Evolutionary conservation across 2,329 filamentous ascomycete species (phyloP), one percentile per base, ranked within the genome.

Genomic region (Periconia digitata): DNA sequence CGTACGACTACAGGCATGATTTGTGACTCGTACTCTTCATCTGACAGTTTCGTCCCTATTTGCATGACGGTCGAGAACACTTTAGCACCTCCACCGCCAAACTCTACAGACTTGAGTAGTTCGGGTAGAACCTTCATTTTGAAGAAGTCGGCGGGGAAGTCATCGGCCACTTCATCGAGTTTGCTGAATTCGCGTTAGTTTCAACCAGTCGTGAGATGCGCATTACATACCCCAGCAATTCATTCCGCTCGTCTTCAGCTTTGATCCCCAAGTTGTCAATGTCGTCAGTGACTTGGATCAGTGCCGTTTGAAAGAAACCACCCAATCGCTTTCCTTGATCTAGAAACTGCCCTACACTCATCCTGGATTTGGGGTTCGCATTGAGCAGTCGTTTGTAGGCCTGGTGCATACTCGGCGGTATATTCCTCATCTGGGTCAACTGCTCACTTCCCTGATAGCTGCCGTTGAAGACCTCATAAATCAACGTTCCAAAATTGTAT

Each of bases 61-160:
- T 95, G 95, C 77, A 97, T 85, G 35, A 96, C 89, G 1, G 95
- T 85, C 1, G 80, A 76, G 50, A 99, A 89, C 0, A 95, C 92
- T 65, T 95, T 95, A 0, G 92, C 89, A 0, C 94, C 94, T 22
- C 94, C 94, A 10, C 92, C 94, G 7, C 94, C 94, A 70, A 96
- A 99, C 64, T 99, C 94, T n/a, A 97, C 91, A 0, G 92, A 96
- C 67, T 97, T 99, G n/a, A 99, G 80, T 23, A 99, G 77, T 67
- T 99, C 94, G 0, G 94, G 94, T 8, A 99, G 79, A 3, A 99
- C 85, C 66, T 97, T 99, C 81, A 95, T 89, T 68, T 95, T 95
- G 79, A 97, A 96, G 71, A 96, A 99, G 50, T 97, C 94, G 66
- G 96, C 92, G 0, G 94, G 94, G 53, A 97, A 96, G 70, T 99